Base-by-base conservation (phyloP, 2,329 filamentous ascomycete species). In the Nigrospora sphaerica region DNA sequence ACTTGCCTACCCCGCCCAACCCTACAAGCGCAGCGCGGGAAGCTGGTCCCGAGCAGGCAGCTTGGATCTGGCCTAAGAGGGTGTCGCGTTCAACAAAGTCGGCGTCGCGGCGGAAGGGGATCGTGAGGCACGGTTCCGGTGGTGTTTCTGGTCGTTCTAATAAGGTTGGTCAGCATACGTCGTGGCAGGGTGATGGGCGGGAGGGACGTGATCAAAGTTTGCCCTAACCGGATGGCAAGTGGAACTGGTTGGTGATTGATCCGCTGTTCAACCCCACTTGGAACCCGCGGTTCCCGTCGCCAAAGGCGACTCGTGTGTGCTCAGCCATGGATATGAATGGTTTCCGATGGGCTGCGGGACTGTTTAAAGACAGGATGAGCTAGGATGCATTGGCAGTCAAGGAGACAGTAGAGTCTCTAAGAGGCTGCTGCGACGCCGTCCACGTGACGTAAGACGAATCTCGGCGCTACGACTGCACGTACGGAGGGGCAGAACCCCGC, bases 91-190 rank as follows among this genome's bases (percentile, higher is more conserved):
- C 14, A 9, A 49, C 28, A n/a, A 49, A 49, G 11, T 49, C 42
- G 23, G 2, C 19, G 31, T 49, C 47, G 34, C 39, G 47, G 31
- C 18, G 28, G 18, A 49, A 49, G 11, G 47, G 43, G 6, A 49
- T 46, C 10, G 35, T 39, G 3, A 33, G 12, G 11, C 42, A 42
- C 16, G 42, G 40, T 14, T 31, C 41, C 31, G 46, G 46, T 12
- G 16, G 39, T 1, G 34, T 34, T 32, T 46, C 39, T n/a, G 39
- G 28, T 36, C 33, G 45, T 36, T 46, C 39, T 46, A 44, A 23
- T n/a, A 13, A n/a, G 14, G 37, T 39, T 23, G 23, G 17, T 69
- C 53, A 28, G 23, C 23, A 28, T 28, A 10, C 23, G 23, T 28
- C 23, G 23, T 28, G 23, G 23, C 23, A 28, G 23, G 23, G 23